Evolutionary conservation across 108 stramenopile species (phyloP).

Genomic region (Nannochloropsis granulata): DNA sequence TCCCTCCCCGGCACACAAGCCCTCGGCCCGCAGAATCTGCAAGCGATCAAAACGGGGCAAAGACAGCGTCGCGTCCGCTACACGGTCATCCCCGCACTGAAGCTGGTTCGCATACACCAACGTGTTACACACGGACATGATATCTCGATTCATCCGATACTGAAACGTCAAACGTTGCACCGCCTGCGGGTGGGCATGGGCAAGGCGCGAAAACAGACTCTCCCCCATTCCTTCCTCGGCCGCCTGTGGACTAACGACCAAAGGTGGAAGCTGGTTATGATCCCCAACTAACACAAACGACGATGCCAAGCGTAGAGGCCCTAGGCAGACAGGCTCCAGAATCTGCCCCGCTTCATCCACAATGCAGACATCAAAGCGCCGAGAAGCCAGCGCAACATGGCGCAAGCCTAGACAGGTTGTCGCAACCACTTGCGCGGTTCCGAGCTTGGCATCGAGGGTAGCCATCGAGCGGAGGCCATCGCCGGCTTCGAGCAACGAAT

Average conservation of each 20-base stretch:
- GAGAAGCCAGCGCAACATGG: conserved; percentile 43
- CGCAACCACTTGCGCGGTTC: conserved; percentile 55
- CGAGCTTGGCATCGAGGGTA: background rate
- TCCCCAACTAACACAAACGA: conserved; percentile 89
- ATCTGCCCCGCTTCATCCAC: conserved; percentile 98
- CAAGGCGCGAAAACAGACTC: conserved; percentile 65
- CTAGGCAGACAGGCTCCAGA: conserved; percentile 69
- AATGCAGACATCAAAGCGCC: conserved; percentile 79
- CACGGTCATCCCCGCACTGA: conserved; percentile 63
- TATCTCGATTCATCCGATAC: conserved; percentile 84
- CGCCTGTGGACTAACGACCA: conserved; percentile 66
- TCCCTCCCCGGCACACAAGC: background rate
- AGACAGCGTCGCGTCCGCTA: conserved; percentile 39
- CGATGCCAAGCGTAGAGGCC: conserved; percentile 63
- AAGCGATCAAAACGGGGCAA: conserved; percentile 13
- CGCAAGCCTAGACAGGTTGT: conserved; percentile 63
- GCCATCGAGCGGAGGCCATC: background rate
- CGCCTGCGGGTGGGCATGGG: conserved; percentile 60
- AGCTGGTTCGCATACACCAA: conserved; percentile 63
- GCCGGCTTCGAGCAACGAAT: background rate
- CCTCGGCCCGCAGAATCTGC: background rate
- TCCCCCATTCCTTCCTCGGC: conserved; percentile 55
- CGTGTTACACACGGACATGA: conserved; percentile 69
- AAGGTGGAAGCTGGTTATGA: conserved; percentile 88
- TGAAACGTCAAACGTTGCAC: conserved; percentile 68